Evolutionary conservation across 108 stramenopile genomes (phyloP).

Genomic region (Nannochloropsis gaditana): DNA sequence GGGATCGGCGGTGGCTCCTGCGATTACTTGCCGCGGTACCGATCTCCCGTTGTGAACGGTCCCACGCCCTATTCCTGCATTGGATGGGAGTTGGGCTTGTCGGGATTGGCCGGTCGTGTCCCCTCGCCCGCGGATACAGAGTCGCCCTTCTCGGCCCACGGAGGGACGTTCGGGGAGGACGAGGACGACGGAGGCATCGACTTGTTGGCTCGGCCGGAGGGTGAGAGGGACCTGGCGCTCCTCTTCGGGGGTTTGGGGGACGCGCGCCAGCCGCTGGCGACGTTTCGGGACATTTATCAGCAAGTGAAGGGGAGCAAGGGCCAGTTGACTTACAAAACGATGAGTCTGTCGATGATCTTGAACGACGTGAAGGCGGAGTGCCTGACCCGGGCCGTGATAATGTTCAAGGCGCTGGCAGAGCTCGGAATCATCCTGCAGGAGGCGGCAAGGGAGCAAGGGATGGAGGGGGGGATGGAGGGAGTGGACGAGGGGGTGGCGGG

Average conservation of each 20-base stretch:
- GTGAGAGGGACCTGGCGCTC: neutral
- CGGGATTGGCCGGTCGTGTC: neutral
- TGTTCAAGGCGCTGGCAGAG: constrained; percentile 15
- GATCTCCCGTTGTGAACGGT: neutral
- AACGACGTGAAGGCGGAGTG: constrained; percentile 1
- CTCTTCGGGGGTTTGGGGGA: constrained; percentile 13
- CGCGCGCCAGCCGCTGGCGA: constrained; percentile 5
- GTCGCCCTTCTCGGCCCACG: neutral
- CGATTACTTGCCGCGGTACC: constrained; percentile 17
- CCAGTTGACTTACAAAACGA: neutral
- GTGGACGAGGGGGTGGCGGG: neutral
- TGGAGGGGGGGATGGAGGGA: neutral
- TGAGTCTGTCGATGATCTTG: neutral
- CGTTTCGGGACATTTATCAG: neutral
- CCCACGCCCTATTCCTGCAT: neutral
- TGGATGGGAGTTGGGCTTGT: neutral
- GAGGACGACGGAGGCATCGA: neutral
- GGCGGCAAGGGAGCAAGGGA: neutral
- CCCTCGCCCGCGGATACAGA: neutral
- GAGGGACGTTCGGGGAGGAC: neutral
- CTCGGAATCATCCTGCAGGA: neutral
- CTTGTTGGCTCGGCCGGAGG: neutral
- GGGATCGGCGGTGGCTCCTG: neutral
- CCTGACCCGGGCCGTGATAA: neutral
- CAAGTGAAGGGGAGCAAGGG: neutral